These are phyloP conservation scores for Suillus subaureus DNA, from an alignment of 768 basidiomycete species.

Conservation along the genomic window DNA sequence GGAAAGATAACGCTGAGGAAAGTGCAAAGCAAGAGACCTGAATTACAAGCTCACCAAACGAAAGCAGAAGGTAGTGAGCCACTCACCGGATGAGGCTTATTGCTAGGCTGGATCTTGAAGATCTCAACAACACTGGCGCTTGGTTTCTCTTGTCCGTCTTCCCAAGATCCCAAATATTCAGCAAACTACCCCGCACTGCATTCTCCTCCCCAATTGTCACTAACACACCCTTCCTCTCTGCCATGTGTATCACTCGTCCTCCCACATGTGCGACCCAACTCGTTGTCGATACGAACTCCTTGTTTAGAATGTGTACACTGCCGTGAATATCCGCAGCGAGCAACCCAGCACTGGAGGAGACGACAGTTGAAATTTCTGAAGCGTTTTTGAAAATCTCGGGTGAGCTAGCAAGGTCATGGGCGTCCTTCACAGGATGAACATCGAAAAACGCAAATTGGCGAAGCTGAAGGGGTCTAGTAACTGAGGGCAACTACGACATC, in stretches of 20 bases:
- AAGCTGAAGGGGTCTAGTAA: conserved; percentile 54
- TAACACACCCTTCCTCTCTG: conserved; percentile 76
- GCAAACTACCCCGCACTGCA: conserved; percentile 58
- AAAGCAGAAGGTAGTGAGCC: neutral
- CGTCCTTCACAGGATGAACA: conserved; percentile 71
- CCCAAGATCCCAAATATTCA: conserved; percentile 90
- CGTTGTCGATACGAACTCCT: conserved; percentile 66
- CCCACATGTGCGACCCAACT: conserved; percentile 82
- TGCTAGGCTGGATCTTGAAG: conserved; percentile 73
- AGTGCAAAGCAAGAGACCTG: conserved; percentile 82
- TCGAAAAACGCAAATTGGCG: conserved; percentile 93
- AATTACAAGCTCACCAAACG: conserved; percentile 6
- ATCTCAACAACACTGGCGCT: conserved; percentile 67
- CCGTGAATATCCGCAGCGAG: conserved; percentile 88
- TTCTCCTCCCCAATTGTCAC: conserved; percentile 95
- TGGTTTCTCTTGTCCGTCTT: conserved; percentile 66
- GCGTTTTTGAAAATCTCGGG: conserved; percentile 82
- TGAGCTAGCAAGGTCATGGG: conserved; percentile 70
- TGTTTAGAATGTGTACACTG: conserved; percentile 73
- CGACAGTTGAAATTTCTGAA: conserved; percentile 72
- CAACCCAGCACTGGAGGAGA: conserved; percentile 64
- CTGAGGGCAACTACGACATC: neutral
- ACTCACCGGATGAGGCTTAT: conserved; percentile 76
- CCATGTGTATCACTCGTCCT: conserved; percentile 87
- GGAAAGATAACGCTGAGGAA: conserved; percentile 75